Evolutionary conservation across 306 rosid species (phyloP).

Genomic region (Hippophae rhamnoides): DNA sequence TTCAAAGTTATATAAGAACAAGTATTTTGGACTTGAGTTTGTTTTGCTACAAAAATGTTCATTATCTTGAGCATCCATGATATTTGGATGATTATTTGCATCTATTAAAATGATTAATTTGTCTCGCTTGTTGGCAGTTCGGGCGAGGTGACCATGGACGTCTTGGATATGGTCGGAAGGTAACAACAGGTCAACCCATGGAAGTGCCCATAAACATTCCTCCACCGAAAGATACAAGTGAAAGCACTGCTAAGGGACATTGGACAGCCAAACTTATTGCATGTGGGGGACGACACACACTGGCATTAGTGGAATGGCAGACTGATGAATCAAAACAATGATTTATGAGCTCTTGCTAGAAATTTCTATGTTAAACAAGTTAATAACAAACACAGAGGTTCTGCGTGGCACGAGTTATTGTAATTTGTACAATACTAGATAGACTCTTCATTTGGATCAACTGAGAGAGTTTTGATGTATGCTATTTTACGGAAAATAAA

Average conservation of each 20-base stretch:
- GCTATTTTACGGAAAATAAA: too few relatives aligned
- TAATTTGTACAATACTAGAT: too few relatives aligned
- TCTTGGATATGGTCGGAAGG: conserved; percentile 93
- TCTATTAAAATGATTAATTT: background rate
- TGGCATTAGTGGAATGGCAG: conserved; percentile 73
- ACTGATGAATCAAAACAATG: conserved; percentile 29
- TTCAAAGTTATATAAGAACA: background rate
- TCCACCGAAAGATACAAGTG: conserved; percentile 30
- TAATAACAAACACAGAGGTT: too few relatives aligned
- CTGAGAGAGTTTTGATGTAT: too few relatives aligned
- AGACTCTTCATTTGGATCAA: too few relatives aligned
- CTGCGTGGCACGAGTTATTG: too few relatives aligned
- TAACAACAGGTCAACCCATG: conserved; percentile 88
- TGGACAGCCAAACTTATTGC: conserved; percentile 87
- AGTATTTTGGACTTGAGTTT: background rate
- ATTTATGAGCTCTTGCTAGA: conserved; percentile 3
- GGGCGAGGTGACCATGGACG: conserved; percentile 98
- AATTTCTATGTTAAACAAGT: conserved; percentile 2
- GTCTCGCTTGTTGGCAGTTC: conserved; percentile 39
- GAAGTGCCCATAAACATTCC: conserved; percentile 73
- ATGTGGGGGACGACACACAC: conserved; percentile 92
- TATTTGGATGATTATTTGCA: too few relatives aligned
- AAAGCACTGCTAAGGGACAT: conserved; percentile 28
- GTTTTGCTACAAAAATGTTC: background rate
- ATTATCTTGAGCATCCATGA: too few relatives aligned